Percentiles rank a stretch among this genome's conserved stretches.
These are phyloP conservation scores for Irpex lacteus DNA, from an alignment of 1,284 basidiomycete species.

Conservation along the genomic window DNA sequence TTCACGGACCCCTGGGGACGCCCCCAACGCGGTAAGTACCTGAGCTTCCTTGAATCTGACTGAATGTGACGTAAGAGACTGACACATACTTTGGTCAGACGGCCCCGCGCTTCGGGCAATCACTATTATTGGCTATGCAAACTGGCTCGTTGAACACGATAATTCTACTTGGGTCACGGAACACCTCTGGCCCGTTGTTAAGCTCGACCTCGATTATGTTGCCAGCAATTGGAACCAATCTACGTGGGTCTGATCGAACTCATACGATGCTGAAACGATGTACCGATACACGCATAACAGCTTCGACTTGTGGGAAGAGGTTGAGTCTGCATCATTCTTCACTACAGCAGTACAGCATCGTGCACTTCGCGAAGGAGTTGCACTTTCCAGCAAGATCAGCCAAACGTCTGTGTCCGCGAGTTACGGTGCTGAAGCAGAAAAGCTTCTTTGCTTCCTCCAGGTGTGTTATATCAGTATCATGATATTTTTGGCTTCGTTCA, in stretches of 20 bases:
- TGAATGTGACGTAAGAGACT: neutral
- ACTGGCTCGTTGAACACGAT: constrained; percentile 55
- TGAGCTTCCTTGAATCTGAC: neutral
- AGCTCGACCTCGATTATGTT: constrained; percentile 69
- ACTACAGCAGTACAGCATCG: constrained; percentile 47
- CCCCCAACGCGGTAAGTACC: constrained; percentile 58
- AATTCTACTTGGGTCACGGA: constrained; percentile 51
- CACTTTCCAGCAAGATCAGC: constrained; percentile 34
- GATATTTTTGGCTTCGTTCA: neutral
- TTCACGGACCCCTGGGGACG: constrained; percentile 49
- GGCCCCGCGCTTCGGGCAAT: constrained; percentile 72
- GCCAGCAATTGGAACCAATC: constrained; percentile 38
- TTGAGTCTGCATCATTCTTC: constrained; percentile 44
- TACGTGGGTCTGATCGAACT: constrained; percentile 24
- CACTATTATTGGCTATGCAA: constrained; percentile 66
- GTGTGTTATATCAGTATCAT: constrained; percentile 17
- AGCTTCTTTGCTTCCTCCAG: constrained; percentile 44
- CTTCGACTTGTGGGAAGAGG: constrained; percentile 51
- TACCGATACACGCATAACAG: constrained; percentile 18
- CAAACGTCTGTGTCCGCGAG: constrained; percentile 29
- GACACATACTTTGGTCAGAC: constrained; percentile 38
- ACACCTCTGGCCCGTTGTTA: constrained; percentile 65
- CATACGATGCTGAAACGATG: neutral
- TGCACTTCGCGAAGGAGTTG: constrained; percentile 39
- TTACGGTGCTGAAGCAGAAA: constrained; percentile 38